Base-by-base conservation (phyloP, 768 basidiomycete species). In the Suillus decipiens region DNA sequence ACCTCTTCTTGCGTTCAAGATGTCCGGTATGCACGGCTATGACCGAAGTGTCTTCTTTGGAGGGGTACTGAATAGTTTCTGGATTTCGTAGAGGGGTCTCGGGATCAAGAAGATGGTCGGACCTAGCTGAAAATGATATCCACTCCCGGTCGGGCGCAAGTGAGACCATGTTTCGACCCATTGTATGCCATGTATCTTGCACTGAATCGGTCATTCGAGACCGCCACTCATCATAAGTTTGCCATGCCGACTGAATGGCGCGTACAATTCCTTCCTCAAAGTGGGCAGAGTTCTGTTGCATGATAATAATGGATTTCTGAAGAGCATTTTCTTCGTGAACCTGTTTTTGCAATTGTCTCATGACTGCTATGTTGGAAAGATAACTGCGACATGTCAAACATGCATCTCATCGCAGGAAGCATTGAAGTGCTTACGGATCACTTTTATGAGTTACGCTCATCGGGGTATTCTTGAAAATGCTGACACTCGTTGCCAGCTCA, bases 211-310 rank as follows among this genome's bases (percentile, higher is more conserved):
- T 83, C 80, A 93, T 90, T 69, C 97, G 92, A 3, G 90, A 84
- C 51, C 90, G 86, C 93, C 92, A 95, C 70, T 99, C 96, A 70
- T 96, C 93, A 72, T 91, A 99, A 0, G 96, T 99, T 62, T 89
- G 86, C 97, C 97, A 99, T 0, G 97, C 95, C 22, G 94, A 95
- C 76, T 99, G 95, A 65, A 99, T 86, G 3, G 94, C 88, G 63
- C 93, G 91, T 33, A 99, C 94, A 69, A 99, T 93, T 59, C 95
- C 96, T 67, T 94, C 92, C 76, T 99, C 97, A 69, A 99, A 99
- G 73, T 96, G 90, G 24, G 96, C 96, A 17, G 90, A 92, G 74
- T 96, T 96, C 67, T 96, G 95, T 70, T 99, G 96, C 87, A 96
- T 98, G 75, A 99, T 96, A 71, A 99, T 89, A 71, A 98, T 92